Conservation (phyloP, 2,329 filamentous ascomycete genomes). For the Ophiosphaerella narmari region DNA sequence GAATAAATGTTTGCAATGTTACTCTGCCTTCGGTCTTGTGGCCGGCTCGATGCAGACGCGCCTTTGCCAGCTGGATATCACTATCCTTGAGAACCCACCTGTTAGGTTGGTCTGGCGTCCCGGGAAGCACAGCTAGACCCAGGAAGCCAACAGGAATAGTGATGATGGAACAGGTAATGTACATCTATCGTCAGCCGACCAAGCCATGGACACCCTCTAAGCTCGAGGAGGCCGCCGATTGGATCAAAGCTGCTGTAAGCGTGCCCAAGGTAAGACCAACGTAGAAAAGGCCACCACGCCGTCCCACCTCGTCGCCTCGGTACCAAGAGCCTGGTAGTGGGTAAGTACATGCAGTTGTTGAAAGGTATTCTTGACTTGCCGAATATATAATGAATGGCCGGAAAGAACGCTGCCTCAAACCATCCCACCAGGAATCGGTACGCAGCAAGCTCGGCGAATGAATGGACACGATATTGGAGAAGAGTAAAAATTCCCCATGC, state of each 20-base stretch:
- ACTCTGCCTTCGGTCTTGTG: constrained; percentile 39
- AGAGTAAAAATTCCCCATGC: constrained; percentile 63
- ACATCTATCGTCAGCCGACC: constrained; percentile 44
- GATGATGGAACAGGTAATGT: constrained; percentile 52
- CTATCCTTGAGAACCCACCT: constrained; percentile 51
- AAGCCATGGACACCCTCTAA: constrained; percentile 59
- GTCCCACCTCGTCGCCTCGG: constrained; percentile 48
- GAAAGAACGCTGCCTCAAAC: constrained; percentile 56
- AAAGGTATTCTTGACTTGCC: constrained; percentile 10
- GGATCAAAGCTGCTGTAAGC: constrained; percentile 57
- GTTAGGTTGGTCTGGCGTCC: constrained; percentile 57
- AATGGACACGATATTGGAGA: constrained; percentile 57
- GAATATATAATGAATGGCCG: constrained; percentile 38
- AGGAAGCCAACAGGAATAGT: constrained; percentile 60
- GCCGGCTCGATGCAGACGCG: constrained; percentile 53
- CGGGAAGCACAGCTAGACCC: constrained; percentile 58
- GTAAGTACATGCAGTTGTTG: constrained; percentile 1
- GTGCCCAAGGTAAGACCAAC: constrained; percentile 58
- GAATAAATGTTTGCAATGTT: constrained; percentile 24
- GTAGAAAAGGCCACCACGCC: constrained; percentile 59
- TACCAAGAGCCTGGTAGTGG: constrained; percentile 53
- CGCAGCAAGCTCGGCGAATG: constrained; percentile 57
- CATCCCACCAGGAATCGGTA: constrained; percentile 61
- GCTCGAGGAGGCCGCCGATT: constrained; percentile 50
- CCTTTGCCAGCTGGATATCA: constrained; percentile 54